Conservation (phyloP, 1,284 basidiomycete genomes). For the Sporisorium scitamineum region DNA sequence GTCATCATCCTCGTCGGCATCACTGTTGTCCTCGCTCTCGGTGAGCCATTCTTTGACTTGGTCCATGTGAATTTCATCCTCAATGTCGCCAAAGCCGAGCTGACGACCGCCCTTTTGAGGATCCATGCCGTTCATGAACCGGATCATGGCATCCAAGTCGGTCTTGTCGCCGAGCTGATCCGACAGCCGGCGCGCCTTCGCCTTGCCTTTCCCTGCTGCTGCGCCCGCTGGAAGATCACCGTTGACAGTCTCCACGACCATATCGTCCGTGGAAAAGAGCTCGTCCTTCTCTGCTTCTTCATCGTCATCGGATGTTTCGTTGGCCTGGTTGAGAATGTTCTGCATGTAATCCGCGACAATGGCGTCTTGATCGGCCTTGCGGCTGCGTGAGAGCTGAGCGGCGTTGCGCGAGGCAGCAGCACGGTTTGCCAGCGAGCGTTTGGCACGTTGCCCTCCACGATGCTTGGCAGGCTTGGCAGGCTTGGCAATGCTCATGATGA, state of each 20-base stretch:
- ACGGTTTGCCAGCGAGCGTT: constrained; percentile 27
- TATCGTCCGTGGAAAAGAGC: constrained; percentile 19
- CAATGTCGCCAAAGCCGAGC: constrained; percentile 60
- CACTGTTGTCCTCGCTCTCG: constrained; percentile 45
- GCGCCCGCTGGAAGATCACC: constrained; percentile 8
- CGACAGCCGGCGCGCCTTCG: constrained; percentile 30
- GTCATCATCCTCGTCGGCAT: constrained; percentile 12
- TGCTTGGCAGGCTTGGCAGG: constrained; percentile 26
- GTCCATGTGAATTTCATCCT: constrained; percentile 47
- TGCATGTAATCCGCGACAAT: constrained; percentile 66
- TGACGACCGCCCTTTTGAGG: constrained; percentile 55
- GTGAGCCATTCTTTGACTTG: constrained; percentile 63
- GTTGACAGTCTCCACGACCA: constrained; percentile 32
- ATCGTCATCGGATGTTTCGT: constrained; percentile 19
- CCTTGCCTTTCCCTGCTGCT: constrained; percentile 27
- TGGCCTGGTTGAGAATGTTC: constrained; percentile 55
- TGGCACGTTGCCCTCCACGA: constrained; percentile 42
- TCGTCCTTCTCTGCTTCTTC: constrained; percentile 11
- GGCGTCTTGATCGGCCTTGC: constrained; percentile 54
- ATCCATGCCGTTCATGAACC: constrained; percentile 64
- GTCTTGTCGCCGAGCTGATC: constrained; percentile 39
- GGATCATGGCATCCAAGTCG: constrained; percentile 57
- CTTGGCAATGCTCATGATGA: constrained; percentile 15
- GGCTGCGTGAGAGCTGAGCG: constrained; percentile 28
- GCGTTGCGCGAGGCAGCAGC: constrained; percentile 25